These are phyloP conservation scores for Solanum chiquidenum DNA, from an alignment of 257 asterid species.

Conservation along the genomic window DNA sequence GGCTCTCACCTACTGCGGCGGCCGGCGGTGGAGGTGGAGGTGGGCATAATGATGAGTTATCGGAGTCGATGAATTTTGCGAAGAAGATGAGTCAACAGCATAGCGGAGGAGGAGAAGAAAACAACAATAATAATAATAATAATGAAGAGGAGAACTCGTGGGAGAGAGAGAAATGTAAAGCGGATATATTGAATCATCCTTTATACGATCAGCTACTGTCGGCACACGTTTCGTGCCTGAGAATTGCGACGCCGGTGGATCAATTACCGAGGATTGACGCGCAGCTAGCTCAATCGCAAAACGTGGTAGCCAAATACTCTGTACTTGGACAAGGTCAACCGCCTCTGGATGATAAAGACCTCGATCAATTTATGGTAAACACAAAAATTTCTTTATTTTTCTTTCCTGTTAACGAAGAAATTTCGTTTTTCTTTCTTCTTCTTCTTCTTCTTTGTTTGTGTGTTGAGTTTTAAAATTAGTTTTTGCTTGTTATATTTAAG, in stretches of 20 bases:
- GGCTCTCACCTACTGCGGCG: conserved; percentile 5
- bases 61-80: not conserved
- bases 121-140: not conserved
- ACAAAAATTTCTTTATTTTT: not conserved
- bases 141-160: conserved; percentile 12
- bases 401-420: not conserved
- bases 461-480: not conserved
- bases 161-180: conserved; percentile 85
- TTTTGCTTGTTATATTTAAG: not conserved
- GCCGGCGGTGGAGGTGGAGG: not conserved
- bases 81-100: not conserved
- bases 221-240: conserved; percentile 87
- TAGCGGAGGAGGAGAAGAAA: not conserved
- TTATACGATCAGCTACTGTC: conserved; percentile 76
- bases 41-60: not conserved
- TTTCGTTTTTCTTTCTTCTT: not conserved
- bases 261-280: conserved; percentile 96
- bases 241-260: conserved; percentile 97
- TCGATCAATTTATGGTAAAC: conserved; percentile 87
- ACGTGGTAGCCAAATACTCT: conserved; percentile 80
- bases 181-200: conserved; percentile 73
- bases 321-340: conserved; percentile 53
- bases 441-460: not conserved
- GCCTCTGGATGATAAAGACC: conserved; percentile 58
- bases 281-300: conserved; percentile 85